Conservation (phyloP, 176 grass and related monocot genomes). For the Triticum timopheevii region DNA sequence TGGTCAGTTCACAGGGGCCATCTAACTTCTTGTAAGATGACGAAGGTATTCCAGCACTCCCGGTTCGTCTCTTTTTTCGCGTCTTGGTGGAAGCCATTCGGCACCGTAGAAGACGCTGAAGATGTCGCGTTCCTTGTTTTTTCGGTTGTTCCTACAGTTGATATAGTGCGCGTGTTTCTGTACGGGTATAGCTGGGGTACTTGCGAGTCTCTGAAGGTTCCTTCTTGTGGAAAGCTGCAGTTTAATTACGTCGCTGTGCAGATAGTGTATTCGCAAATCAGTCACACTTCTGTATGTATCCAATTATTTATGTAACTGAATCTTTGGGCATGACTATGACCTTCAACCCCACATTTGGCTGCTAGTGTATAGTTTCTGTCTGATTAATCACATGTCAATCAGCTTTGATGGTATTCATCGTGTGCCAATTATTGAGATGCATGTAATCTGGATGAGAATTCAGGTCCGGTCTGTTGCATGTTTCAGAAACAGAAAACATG, state of each 20-base stretch:
- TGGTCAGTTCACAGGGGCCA: background rate
- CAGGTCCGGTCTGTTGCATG: background rate
- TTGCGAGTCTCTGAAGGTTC: no score
- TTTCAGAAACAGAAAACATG: background rate
- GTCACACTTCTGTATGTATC: conserved; percentile 46
- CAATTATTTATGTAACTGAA: conserved; percentile 34
- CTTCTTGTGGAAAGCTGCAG: conserved; percentile 27
- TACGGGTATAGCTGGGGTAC: no score
- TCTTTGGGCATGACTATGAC: background rate
- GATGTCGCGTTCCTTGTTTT: no score
- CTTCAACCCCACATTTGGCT: conserved; percentile 1
- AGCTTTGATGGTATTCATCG: background rate
- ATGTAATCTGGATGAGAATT: background rate
- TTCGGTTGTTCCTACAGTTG: no score
- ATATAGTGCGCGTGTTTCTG: no score
- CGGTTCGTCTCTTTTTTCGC: background rate
- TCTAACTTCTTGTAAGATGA: conserved; percentile 24
- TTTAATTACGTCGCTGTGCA: conserved; percentile 33
- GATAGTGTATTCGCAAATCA: conserved; percentile 36
- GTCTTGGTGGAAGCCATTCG: background rate
- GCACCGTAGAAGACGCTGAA: no score
- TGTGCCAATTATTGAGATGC: background rate
- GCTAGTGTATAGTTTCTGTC: background rate
- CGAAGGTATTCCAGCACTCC: background rate
- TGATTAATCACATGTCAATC: background rate